These are phyloP conservation scores for Daedalea quercina DNA, from an alignment of 768 basidiomycete genomes.

Conservation along the genomic window DNA sequence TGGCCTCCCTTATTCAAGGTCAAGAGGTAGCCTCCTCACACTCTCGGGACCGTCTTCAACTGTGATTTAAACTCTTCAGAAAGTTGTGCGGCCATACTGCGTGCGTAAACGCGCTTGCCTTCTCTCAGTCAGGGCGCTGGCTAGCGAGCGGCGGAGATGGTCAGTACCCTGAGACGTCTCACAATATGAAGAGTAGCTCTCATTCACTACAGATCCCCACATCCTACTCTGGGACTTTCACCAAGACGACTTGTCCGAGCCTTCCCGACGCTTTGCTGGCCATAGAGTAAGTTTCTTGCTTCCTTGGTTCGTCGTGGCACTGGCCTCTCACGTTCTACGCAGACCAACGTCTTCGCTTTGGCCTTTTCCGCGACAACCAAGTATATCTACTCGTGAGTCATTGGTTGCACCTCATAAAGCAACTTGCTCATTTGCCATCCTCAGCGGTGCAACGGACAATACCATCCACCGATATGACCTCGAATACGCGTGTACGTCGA, in stretches of 20 bases:
- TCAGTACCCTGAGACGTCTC: constrained; percentile 9
- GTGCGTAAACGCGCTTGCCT: constrained; percentile 30
- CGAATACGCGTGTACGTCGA: constrained; percentile 1
- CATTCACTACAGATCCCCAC: constrained; percentile 19
- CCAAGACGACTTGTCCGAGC: constrained; percentile 21
- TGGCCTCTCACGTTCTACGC: no score
- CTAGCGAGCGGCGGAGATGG: constrained; percentile 34
- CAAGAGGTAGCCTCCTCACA: not conserved
- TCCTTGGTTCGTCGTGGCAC: not conserved
- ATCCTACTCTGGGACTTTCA: constrained; percentile 32
- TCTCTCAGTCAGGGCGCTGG: constrained; percentile 31
- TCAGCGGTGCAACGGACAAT: constrained; percentile 19
- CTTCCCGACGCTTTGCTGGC: constrained; percentile 22
- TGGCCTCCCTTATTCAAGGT: constrained; percentile 23
- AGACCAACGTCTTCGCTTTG: constrained; percentile 69
- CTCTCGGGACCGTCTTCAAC: not conserved
- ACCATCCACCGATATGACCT: constrained; percentile 20
- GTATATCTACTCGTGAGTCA: constrained; percentile 59
- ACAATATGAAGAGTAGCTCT: not conserved
- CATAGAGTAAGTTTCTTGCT: constrained; percentile 18
- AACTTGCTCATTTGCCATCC: constrained; percentile 1
- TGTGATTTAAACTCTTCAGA: constrained; percentile 13
- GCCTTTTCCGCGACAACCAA: constrained; percentile 64
- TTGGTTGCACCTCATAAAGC: not conserved
- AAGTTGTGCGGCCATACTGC: constrained; percentile 28